Base-by-base conservation (phyloP, 1,284 basidiomycete genomes). In the Ceratobasidium sp. region DNA sequence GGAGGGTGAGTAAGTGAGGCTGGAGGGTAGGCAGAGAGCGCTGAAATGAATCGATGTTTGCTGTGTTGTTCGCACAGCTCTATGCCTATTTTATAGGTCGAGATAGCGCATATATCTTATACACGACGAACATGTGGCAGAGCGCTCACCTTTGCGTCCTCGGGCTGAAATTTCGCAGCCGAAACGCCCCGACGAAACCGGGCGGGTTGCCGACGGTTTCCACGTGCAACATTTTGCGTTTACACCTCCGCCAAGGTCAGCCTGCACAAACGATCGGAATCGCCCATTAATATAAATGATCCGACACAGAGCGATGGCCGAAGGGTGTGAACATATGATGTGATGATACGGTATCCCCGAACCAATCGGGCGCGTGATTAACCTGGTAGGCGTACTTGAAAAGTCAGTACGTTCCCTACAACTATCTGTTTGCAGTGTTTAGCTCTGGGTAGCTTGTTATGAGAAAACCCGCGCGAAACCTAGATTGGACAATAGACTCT, bases 111-210 rank as follows among this genome's bases (percentile, higher is more conserved):
- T 65, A 48, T 44, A 65, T 23, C 59, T 20, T 15, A 20, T 40
- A 42, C 33, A 40, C 40, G 33, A 20, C 13, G 13, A 20, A 13
- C 46, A 15, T 48, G 46, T 13, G 12, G 46, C 46, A 15, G 46
- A 15, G 46, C 46, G 9, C 13, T 48, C 15, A n/a, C 12, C 50
- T 6, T 17, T n/a, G 17, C 50, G 6, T n/a, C 6, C 38, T 64
- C 62, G 62, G 62, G 40, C 62, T 64, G 42, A 23, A 44, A 15
- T 46, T 26, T 64, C 62, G 62, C 42, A 46, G 62, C 62, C 62
- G 62, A 64, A 40, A 46, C 40, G 20, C 6, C 13, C 62, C 62
- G 62, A 64, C 62, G 17, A 64, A 7, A 28, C 62, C 62, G 62
- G 44, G 62, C 42, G 40, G 7, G 38, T 44, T 64, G 62, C 62